Percentiles rank a stretch among this genome's conserved stretches.
Conservation (phyloP, 768 basidiomycete genomes). For the Ramaria rubella region DNA sequence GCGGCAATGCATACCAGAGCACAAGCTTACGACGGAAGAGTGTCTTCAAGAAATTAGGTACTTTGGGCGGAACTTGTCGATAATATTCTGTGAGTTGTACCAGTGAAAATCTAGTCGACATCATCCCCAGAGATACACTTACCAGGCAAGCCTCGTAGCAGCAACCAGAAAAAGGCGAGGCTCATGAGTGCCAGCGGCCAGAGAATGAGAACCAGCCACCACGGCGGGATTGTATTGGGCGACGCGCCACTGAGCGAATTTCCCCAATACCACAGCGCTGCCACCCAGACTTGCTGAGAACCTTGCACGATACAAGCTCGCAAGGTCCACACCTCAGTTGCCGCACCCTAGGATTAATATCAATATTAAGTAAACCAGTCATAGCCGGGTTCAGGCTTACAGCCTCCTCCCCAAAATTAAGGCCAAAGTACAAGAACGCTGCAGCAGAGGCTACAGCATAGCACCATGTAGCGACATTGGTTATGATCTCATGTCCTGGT, state of each 20-base stretch:
- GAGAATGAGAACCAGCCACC: slow-evolving; percentile 74
- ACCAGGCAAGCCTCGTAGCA: slow-evolving; percentile 86
- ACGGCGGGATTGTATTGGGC: slow-evolving; percentile 53
- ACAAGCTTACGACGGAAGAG: slow-evolving; percentile 88
- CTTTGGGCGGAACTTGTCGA: slow-evolving; percentile 88
- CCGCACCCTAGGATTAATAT: slow-evolving; percentile 58
- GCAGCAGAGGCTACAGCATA: slow-evolving; percentile 93
- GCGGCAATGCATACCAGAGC: slow-evolving; percentile 48
- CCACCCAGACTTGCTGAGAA: slow-evolving; percentile 93
- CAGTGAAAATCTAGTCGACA: not conserved
- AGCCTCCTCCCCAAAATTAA: slow-evolving; percentile 97
- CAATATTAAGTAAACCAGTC: not conserved
- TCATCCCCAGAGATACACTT: slow-evolving; percentile 16
- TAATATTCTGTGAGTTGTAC: slow-evolving; percentile 59
- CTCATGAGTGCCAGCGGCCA: slow-evolving; percentile 80
- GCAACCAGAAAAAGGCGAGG: slow-evolving; percentile 72
- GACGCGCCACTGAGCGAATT: slow-evolving; percentile 57
- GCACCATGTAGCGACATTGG: slow-evolving; percentile 79
- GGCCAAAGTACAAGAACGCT: slow-evolving; percentile 88
- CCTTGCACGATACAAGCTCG: slow-evolving; percentile 92
- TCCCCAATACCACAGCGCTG: slow-evolving; percentile 96
- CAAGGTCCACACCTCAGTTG: slow-evolving; percentile 90
- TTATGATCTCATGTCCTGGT: slow-evolving; percentile 56
- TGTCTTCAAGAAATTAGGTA: slow-evolving; percentile 86
- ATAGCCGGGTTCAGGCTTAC: slow-evolving; percentile 32